A percentile compares a stretch with the other conserved stretches of the same genome.
phyloP scores from a whole-genome alignment of 1,139 yeast species.

The Protomyces lactucae-debilis region DNA sequence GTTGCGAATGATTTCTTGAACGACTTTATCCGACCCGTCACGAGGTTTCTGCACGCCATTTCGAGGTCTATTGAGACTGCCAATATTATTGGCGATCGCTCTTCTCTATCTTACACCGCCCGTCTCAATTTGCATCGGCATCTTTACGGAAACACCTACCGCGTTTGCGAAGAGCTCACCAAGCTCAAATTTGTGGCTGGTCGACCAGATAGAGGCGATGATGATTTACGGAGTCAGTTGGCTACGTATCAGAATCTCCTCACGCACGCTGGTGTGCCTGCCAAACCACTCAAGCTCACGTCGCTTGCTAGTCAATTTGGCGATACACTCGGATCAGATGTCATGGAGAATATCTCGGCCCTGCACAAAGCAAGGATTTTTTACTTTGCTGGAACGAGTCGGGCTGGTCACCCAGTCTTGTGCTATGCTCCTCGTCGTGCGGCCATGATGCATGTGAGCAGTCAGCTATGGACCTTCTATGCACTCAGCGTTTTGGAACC shows the following conservation, averaged over 20 bases:
- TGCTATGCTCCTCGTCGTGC: neutral
- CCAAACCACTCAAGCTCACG: neutral
- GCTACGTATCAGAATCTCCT: neutral
- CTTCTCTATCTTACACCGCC: neutral
- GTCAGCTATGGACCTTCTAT: neutral
- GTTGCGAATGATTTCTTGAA: constrained; percentile 5
- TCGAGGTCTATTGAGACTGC: neutral
- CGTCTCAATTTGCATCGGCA: neutral
- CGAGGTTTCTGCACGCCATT: neutral
- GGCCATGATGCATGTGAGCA: neutral
- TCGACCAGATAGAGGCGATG: neutral
- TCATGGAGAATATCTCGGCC: neutral
- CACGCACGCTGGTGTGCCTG: neutral
- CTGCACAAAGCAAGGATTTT: neutral
- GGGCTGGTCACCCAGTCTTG: neutral
- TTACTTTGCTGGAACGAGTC: neutral
- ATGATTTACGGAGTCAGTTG: neutral
- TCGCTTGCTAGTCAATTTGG: neutral
- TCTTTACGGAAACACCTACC: neutral
- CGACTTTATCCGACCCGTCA: neutral
- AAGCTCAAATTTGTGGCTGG: neutral
- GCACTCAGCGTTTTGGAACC: neutral
- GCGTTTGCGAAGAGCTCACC: neutral
- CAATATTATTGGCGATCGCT: neutral
- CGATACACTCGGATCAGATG: neutral